These are phyloP conservation scores for Fusarium sp. DNA, from an alignment of 2,329 filamentous ascomycete species.

Conservation along the genomic window DNA sequence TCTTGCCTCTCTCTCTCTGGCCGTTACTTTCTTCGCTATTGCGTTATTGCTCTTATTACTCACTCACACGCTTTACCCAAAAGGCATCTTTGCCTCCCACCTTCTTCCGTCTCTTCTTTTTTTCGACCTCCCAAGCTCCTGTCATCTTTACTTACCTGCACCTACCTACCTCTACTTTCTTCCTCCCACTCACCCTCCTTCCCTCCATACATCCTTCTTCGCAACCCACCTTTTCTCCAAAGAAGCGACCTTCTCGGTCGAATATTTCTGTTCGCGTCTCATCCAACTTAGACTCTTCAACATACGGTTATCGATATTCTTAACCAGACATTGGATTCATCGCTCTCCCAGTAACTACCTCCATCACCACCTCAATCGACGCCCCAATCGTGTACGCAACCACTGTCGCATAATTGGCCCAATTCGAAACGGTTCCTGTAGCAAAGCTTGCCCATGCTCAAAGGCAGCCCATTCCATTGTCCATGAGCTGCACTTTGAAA, in stretches of 20 bases:
- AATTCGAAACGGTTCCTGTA: conserved; percentile 42
- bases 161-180: conserved; percentile 23
- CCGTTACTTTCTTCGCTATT: conserved; percentile 27
- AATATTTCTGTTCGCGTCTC: conserved; percentile 16
- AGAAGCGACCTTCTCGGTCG: conserved; percentile 12
- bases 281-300: conserved; percentile 17
- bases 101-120: conserved; percentile 39
- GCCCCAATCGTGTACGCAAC: conserved; percentile 37
- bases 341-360: background rate
- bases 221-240: conserved; percentile 26
- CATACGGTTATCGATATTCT: background rate
- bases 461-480: conserved; percentile 33
- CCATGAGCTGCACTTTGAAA: conserved; percentile 40
- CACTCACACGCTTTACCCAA: conserved; percentile 41
- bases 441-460: conserved; percentile 40
- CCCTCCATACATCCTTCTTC: conserved; percentile 26
- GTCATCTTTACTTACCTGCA: conserved; percentile 30
- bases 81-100: conserved; percentile 44
- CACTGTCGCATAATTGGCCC: conserved; percentile 32
- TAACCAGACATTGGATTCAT: conserved; percentile 4
- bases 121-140: conserved; percentile 31
- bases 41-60: conserved; percentile 39
- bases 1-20: conserved; percentile 33
- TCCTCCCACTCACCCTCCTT: conserved; percentile 22
- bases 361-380: conserved; percentile 23